Conservation (phyloP, 495 filamentous ascomycete species). For the Penicillium lividum region DNA sequence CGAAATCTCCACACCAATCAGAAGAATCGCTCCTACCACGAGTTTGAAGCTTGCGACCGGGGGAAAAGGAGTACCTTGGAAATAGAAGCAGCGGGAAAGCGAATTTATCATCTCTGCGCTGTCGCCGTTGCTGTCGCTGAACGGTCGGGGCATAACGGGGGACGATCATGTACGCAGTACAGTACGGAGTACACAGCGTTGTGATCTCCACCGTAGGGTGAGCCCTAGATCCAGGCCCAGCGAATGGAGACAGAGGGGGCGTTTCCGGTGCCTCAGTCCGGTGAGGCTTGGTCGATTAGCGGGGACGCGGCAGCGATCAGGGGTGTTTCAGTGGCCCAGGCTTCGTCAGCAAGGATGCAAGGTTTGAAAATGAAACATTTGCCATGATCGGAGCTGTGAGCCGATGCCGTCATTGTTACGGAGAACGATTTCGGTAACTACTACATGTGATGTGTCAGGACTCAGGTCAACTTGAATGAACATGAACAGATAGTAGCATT, state of each 20-base stretch:
- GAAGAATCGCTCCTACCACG: not conserved
- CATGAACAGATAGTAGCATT: too few species aligned
- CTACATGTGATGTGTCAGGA: too few species aligned
- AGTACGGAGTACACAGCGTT: not conserved
- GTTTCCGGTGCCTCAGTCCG: not conserved
- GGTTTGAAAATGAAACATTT: not conserved
- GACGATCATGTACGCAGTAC: not conserved
- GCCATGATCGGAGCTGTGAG: not conserved
- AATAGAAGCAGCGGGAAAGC: not conserved
- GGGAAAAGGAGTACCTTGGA: not conserved
- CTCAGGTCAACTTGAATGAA: too few species aligned
- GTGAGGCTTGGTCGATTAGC: not conserved
- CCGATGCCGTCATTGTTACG: not conserved
- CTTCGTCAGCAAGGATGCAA: not conserved
- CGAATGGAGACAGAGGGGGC: not conserved
- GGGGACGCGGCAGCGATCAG: not conserved
- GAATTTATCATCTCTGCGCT: not conserved
- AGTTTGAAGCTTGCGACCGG: not conserved
- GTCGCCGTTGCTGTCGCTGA: not conserved
- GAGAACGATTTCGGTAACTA: too few species aligned
- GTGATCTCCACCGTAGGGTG: not conserved
- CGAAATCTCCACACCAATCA: not conserved
- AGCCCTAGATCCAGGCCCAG: not conserved
- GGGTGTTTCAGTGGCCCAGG: not conserved
- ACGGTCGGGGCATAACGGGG: not conserved